These are phyloP conservation scores for Cucumis cinereus DNA, from an alignment of 306 rosid genomes.

Conservation along the genomic window DNA sequence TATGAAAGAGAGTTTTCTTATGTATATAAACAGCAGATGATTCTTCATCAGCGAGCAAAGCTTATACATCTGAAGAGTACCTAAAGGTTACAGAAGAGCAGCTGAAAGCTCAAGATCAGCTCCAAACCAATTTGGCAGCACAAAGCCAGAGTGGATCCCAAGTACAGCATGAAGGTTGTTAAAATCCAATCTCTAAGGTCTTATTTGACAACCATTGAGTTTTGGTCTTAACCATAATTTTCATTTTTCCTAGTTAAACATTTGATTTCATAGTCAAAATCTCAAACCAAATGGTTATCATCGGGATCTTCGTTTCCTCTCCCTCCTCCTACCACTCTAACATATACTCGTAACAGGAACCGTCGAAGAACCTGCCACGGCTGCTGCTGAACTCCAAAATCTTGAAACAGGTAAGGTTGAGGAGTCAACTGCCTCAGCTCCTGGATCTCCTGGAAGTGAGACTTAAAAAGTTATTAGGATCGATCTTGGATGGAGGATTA, in stretches of 20 bases:
- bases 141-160: constrained; percentile 30
- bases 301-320: neutral
- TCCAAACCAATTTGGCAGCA: constrained; percentile 21
- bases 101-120: constrained; percentile 47
- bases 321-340: neutral
- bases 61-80: constrained; percentile 70
- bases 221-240: too few relatives aligned
- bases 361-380: constrained; percentile 14
- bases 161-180: constrained; percentile 43
- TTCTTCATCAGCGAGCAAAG: constrained; percentile 22
- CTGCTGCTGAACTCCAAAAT: constrained; percentile 20
- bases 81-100: constrained; percentile 83
- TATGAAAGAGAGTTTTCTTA: neutral
- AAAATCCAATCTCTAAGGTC: neutral
- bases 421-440: constrained; percentile 23
- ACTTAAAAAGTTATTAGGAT: neutral
- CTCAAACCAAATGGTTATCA: neutral
- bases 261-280: too few relatives aligned
- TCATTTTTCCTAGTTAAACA: too few relatives aligned
- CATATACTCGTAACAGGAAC: constrained; percentile 19
- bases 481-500: neutral
- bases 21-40: constrained; percentile 27
- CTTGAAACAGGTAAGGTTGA: constrained; percentile 19
- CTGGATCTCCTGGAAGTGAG: constrained; percentile 16
- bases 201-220: neutral